Percentiles rank a stretch among this genome's conserved stretches.
Conservation (phyloP, 257 asterid genomes). For the Solanum pennellii region DNA sequence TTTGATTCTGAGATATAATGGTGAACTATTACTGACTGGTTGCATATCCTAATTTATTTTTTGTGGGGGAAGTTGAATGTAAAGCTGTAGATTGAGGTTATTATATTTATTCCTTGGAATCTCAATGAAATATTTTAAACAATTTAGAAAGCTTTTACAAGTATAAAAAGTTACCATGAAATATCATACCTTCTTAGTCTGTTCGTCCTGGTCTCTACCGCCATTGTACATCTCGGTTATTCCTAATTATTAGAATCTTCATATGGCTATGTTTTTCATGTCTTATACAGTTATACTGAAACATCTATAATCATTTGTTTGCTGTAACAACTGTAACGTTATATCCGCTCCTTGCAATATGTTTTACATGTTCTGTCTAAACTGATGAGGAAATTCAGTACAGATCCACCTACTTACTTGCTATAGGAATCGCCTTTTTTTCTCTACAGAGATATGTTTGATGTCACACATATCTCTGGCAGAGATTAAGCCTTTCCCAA, state of each 20-base stretch:
- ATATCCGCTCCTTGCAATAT: not conserved
- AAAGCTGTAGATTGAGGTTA: not conserved
- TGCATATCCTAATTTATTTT: not conserved
- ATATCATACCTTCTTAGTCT: not conserved
- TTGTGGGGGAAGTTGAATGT: not conserved
- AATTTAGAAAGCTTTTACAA: too few species aligned
- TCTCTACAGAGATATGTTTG: not conserved
- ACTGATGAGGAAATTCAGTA: not conserved
- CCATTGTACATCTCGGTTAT: not conserved
- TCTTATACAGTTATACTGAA: not conserved
- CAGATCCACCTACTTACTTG: not conserved
- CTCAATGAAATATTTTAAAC: not conserved
- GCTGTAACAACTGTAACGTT: not conserved
- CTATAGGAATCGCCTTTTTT: not conserved
- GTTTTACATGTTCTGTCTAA: not conserved
- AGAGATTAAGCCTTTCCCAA: not conserved
- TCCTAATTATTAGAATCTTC: not conserved
- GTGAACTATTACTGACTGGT: not conserved
- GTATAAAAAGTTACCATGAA: too few species aligned
- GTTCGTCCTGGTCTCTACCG: not conserved
- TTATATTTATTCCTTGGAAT: not conserved
- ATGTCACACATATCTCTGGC: not conserved
- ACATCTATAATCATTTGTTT: not conserved
- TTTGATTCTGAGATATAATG: not conserved
- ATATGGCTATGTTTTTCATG: not conserved